Evolutionary conservation across 225 moss, liverwort and hornwort genomes (phyloP).

Genomic region (Antitrichia curtipendula): DNA sequence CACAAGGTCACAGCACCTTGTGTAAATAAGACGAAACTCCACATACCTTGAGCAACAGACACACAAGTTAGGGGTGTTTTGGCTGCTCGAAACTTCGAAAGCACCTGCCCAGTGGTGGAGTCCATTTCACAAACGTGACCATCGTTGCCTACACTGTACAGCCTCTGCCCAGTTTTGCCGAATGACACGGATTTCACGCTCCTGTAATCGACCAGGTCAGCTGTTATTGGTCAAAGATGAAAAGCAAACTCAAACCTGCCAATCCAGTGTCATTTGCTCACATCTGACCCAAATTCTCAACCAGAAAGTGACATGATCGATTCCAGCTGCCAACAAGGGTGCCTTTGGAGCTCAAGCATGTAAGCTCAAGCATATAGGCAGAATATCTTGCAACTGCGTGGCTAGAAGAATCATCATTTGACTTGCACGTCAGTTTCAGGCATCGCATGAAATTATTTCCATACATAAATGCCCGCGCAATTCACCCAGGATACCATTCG

Average conservation of each 20-base stretch:
- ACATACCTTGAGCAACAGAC: slow-evolving; percentile 72
- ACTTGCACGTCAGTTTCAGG: not conserved
- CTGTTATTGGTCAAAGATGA: not conserved
- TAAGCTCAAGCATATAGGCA: not conserved
- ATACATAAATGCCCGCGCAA: not conserved
- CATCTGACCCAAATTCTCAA: not conserved
- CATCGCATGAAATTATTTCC: not conserved
- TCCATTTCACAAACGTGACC: slow-evolving; percentile 74
- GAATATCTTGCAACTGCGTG: not conserved
- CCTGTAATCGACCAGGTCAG: slow-evolving; percentile 19
- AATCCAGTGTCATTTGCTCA: not conserved
- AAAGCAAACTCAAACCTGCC: not conserved
- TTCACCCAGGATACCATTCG: not conserved
- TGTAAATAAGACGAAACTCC: not conserved
- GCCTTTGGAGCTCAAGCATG: not conserved
- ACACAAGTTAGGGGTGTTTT: slow-evolving; percentile 66
- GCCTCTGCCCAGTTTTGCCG: slow-evolving; percentile 47
- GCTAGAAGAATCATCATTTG: not conserved
- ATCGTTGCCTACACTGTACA: slow-evolving; percentile 76
- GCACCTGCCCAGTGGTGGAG: slow-evolving; percentile 40
- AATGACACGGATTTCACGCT: slow-evolving; percentile 65
- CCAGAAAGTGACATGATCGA: not conserved
- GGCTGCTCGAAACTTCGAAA: slow-evolving; percentile 70
- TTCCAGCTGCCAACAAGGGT: not conserved
- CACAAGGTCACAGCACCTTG: not conserved